phyloP scores from a whole-genome alignment of 2,329 filamentous ascomycete species.

The Phaeosphaeriaceae sp. region DNA sequence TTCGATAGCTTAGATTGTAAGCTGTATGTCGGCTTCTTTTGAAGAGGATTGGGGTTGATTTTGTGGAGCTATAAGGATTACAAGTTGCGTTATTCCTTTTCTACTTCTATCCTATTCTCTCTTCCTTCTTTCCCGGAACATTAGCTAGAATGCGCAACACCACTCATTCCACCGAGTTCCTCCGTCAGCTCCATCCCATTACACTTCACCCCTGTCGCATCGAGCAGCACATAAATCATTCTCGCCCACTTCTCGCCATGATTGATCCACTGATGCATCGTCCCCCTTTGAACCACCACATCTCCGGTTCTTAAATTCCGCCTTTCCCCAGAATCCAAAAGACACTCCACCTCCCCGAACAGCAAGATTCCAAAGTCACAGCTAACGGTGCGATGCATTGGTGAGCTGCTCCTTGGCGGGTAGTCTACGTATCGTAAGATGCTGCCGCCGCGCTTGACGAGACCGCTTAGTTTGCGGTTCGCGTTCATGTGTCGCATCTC shows the following conservation, averaged over 20 bases:
- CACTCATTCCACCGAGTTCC: constrained; percentile 15
- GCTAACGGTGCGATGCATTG: constrained; percentile 38
- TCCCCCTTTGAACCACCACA: constrained; percentile 31
- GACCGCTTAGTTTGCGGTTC: constrained; percentile 48
- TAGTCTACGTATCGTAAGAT: constrained; percentile 45
- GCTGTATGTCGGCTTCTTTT: no score
- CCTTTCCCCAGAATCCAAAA: constrained; percentile 34
- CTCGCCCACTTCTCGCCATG: constrained; percentile 17
- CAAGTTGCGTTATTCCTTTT: no score
- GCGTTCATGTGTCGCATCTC: constrained; percentile 49
- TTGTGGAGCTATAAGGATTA: no score
- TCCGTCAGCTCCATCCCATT: constrained; percentile 10
- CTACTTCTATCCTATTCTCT: no score
- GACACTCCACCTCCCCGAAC: constrained; percentile 30
- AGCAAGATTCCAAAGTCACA: constrained; percentile 37
- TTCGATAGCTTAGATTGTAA: no score
- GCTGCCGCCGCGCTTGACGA: constrained; percentile 52
- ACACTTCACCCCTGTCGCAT: constrained; percentile 8
- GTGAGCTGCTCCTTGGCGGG: constrained; percentile 13
- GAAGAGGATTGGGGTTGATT: no score
- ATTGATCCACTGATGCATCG: constrained; percentile 33
- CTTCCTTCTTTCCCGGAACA: no score
- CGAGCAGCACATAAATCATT: constrained; percentile 21
- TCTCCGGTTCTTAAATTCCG: constrained; percentile 27
- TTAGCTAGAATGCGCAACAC: no score